Conservation (phyloP, 108 stramenopile species). For the Fragilariopsis cylindrus region DNA sequence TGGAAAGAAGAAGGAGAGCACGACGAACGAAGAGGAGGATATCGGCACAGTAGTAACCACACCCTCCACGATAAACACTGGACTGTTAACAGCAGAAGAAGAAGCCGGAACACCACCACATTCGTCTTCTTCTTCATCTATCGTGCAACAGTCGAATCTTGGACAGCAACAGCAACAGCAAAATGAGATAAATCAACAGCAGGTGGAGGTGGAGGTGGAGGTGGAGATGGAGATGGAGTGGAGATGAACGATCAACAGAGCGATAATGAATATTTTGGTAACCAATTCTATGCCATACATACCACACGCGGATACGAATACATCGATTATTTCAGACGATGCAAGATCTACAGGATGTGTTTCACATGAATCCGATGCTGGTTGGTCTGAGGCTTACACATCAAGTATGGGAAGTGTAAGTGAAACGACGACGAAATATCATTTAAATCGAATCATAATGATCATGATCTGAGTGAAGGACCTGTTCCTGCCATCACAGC, state of each 20-base stretch:
- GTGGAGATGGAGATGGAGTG: background rate
- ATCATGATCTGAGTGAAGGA: background rate
- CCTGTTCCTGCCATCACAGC: background rate
- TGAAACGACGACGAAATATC: slow-evolving; percentile 3
- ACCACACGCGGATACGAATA: background rate
- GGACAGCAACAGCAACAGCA: background rate
- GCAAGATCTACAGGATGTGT: slow-evolving; percentile 5
- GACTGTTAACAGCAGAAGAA: background rate
- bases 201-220: background rate
- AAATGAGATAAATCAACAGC: background rate
- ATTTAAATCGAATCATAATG: background rate
- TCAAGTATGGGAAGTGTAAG: slow-evolving; percentile 17
- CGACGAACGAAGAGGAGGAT: background rate
- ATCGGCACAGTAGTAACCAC: background rate
- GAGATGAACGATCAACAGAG: too few species aligned
- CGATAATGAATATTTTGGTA: background rate
- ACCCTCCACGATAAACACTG: background rate
- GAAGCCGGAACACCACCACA: background rate
- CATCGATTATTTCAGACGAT: background rate
- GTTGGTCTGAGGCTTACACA: slow-evolving; percentile 29
- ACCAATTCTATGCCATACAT: background rate
- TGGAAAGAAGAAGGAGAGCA: background rate
- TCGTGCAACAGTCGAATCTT: background rate
- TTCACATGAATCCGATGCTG: slow-evolving; percentile 18
- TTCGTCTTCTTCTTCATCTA: too few species aligned